A percentile compares a stretch with the other conserved stretches of the same genome.
Evolutionary conservation across 1,284 basidiomycete species (phyloP).

Genomic region (Rhizoctonia solani): DNA sequence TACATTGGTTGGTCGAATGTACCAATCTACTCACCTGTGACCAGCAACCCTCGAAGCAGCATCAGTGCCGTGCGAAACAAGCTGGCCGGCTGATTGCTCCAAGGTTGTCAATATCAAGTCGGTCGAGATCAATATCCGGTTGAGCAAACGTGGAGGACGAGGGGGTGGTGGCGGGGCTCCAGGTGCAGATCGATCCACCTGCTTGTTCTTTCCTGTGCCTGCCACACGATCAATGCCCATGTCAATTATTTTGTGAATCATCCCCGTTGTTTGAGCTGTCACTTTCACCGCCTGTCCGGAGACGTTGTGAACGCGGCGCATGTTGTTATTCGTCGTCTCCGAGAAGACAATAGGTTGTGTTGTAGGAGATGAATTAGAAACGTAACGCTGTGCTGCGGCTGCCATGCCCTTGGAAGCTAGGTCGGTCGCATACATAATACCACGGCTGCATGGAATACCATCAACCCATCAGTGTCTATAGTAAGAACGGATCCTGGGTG

Average conservation of each 20-base stretch:
- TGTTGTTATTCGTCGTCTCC: constrained; percentile 59
- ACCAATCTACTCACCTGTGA: constrained; percentile 54
- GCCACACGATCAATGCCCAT: constrained; percentile 48
- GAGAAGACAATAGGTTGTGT: constrained; percentile 62
- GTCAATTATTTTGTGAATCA: constrained; percentile 65
- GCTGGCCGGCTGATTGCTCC: constrained; percentile 63
- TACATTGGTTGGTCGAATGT: background rate
- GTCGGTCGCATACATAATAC: constrained; percentile 68
- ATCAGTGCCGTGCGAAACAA: constrained; percentile 62
- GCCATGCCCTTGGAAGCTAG: constrained; percentile 65
- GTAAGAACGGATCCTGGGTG: background rate
- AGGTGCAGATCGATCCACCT: background rate
- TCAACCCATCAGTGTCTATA: background rate
- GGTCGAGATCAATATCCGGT: constrained; percentile 65
- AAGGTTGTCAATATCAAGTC: constrained; percentile 74
- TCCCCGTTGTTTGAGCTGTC: constrained; percentile 62
- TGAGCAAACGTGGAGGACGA: constrained; percentile 42
- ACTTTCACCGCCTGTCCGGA: constrained; percentile 69
- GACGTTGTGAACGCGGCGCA: constrained; percentile 64
- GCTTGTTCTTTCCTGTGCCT: constrained; percentile 3
- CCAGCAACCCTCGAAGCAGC: constrained; percentile 62
- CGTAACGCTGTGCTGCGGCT: constrained; percentile 64
- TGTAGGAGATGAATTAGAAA: constrained; percentile 59
- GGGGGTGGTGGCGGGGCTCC: constrained; percentile 43
- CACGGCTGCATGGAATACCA: constrained; percentile 63